These are phyloP conservation scores for Coccomyxa sp. DNA, from an alignment of 139 green algal genomes.

Conservation along the genomic window DNA sequence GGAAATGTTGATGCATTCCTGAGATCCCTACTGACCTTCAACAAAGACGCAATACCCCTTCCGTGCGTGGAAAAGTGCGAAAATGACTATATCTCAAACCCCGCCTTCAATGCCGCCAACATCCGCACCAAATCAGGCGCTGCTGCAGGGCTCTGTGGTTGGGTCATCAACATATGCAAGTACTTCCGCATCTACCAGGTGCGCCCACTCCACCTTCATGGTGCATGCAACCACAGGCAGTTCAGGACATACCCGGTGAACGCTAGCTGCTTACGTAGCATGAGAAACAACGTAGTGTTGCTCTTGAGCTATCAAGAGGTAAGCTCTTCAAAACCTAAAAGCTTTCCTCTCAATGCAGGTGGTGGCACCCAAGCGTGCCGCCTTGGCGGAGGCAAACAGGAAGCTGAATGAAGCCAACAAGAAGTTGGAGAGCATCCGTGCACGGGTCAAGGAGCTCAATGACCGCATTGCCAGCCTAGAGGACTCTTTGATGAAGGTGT, in stretches of 20 bases:
- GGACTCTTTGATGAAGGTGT: constrained; percentile 63
- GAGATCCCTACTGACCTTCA: constrained; percentile 77
- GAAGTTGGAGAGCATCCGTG: constrained; percentile 78
- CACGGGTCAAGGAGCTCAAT: constrained; percentile 80
- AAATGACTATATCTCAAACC: constrained; percentile 70
- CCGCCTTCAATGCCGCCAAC: constrained; percentile 77
- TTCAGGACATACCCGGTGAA: not conserved
- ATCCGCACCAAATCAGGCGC: constrained; percentile 81
- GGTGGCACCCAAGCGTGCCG: constrained; percentile 82
- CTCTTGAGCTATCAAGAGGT: no score
- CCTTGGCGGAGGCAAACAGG: constrained; percentile 78
- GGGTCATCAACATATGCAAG: constrained; percentile 93
- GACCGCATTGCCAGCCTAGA: constrained; percentile 76
- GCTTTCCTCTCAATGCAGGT: constrained; percentile 59
- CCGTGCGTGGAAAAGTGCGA: constrained; percentile 54
- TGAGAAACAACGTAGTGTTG: no score
- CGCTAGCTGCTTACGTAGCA: no score
- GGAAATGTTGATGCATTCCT: constrained; percentile 89
- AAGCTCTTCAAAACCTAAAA: no score
- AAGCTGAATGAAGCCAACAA: constrained; percentile 79
- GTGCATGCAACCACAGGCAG: not conserved
- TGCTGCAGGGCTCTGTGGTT: constrained; percentile 84
- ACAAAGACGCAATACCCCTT: constrained; percentile 87
- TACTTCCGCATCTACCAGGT: constrained; percentile 94
- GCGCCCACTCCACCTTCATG: constrained; percentile 2